Evolutionary conservation across 345 rosid species (phyloP).

Genomic region (Salix dunnii): DNA sequence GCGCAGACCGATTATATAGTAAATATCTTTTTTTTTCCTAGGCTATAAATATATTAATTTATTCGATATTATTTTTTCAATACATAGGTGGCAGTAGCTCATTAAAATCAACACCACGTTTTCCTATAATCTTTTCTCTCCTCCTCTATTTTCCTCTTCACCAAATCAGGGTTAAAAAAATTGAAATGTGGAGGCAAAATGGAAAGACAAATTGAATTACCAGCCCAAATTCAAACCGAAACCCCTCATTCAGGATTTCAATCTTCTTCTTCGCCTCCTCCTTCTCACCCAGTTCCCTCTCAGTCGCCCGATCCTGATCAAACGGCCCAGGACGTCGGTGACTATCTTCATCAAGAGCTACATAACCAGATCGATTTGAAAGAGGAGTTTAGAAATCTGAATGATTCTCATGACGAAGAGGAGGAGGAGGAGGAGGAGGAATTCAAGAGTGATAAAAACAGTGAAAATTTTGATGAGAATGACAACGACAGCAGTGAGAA

Average conservation of each 20-base stretch:
- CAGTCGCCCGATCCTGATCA: background rate
- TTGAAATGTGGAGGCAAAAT: constrained; percentile 23
- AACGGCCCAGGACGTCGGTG: background rate
- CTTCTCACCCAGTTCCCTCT: background rate
- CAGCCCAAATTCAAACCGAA: background rate
- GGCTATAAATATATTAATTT: background rate
- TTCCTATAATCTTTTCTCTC: background rate
- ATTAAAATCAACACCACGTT: background rate
- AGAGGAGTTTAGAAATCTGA: background rate
- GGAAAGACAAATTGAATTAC: constrained; percentile 1
- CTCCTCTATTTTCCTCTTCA: background rate
- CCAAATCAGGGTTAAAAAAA: constrained; percentile 15
- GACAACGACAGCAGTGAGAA: background rate
- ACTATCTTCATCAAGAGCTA: constrained; percentile 9
- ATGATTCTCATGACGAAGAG: background rate
- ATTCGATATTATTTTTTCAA: too few species aligned
- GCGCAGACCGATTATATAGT: too few species aligned
- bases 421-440: constrained; percentile 14
- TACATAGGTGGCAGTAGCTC: background rate
- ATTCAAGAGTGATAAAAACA: background rate
- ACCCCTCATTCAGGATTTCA: background rate
- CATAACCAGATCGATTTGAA: constrained; percentile 2
- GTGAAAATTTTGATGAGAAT: background rate
- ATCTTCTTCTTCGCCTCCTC: background rate
- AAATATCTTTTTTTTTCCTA: too few species aligned